phyloP scores from a whole-genome alignment of 177 flowering plant species.

The Vitis hybrid region DNA sequence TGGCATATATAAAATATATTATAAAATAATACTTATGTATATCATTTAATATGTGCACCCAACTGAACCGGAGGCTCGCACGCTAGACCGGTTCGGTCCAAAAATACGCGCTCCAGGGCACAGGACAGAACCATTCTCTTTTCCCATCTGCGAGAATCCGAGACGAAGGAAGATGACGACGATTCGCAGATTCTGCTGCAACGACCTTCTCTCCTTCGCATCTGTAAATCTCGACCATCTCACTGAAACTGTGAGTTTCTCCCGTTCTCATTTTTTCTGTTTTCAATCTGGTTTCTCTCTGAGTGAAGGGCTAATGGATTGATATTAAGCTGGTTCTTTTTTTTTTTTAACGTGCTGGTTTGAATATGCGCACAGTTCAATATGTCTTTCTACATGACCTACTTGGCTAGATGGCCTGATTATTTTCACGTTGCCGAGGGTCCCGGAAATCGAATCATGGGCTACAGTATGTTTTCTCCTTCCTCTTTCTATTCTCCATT shows the following conservation, averaged over 20 bases:
- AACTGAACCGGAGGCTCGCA: too few species aligned
- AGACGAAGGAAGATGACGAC: conserved; percentile 62
- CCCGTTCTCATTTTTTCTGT: neutral
- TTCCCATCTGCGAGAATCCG: conserved; percentile 4
- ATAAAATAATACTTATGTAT: too few species aligned
- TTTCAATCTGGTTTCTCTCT: neutral
- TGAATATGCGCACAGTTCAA: conserved; percentile 62
- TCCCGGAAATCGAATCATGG: conserved; percentile 86
- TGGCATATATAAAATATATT: too few species aligned
- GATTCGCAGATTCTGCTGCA: conserved; percentile 89
- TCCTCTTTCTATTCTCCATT: neutral
- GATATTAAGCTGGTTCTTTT: neutral
- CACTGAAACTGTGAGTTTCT: conserved; percentile 72
- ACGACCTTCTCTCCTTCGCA: conserved; percentile 89
- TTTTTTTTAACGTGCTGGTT: neutral
- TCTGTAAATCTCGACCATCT: conserved; percentile 90
- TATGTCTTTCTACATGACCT: conserved; percentile 97
- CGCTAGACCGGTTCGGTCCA: too few species aligned
- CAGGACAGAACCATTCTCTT: neutral
- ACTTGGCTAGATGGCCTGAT: conserved; percentile 95
- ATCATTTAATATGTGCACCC: too few species aligned
- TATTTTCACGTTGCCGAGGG: conserved; percentile 92
- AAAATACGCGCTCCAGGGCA: too few species aligned
- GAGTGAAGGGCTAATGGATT: neutral
- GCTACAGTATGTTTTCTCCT: conserved; percentile 64